A percentile compares a stretch with the other conserved stretches of the same genome.
phyloP scores from a whole-genome alignment of 345 rosid species.

The Trapa bicornis region DNA sequence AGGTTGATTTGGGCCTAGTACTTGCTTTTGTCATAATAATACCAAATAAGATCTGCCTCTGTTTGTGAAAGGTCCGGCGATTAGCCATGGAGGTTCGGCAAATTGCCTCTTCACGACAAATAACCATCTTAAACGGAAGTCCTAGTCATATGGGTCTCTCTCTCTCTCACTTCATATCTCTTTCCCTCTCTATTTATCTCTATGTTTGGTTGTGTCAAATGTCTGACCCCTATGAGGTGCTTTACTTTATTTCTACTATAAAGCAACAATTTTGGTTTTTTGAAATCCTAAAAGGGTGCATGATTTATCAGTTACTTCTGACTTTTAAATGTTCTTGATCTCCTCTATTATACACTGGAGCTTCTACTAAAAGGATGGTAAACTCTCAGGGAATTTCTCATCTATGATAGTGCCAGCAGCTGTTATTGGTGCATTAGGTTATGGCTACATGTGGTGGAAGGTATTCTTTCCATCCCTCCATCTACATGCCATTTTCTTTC shows the following conservation, averaged over 20 bases:
- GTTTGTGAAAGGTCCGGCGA: constrained; percentile 37
- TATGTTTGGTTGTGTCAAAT: not conserved
- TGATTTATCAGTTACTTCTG: not conserved
- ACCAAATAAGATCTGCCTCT: not conserved
- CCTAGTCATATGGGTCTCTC: constrained; percentile 33
- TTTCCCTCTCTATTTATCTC: not conserved
- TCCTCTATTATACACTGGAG: not conserved
- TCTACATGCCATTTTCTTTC: not conserved
- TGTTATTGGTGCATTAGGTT: constrained; percentile 75
- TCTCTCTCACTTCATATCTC: not conserved
- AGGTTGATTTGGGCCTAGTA: not conserved
- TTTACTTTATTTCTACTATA: not conserved
- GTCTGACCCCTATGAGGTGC: not conserved
- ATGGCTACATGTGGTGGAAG: constrained; percentile 99
- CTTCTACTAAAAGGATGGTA: not conserved
- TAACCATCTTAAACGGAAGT: constrained; percentile 66
- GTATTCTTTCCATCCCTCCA: constrained; percentile 18
- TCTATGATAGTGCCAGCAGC: constrained; percentile 65
- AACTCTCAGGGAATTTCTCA: constrained; percentile 40
- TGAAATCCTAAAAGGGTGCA: not conserved
- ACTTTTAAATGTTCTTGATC: not conserved
- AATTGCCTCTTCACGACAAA: constrained; percentile 50
- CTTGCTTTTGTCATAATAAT: not conserved
- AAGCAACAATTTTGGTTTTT: not conserved
- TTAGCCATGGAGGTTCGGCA: constrained; percentile 60